phyloP scores from a whole-genome alignment of 2,329 filamentous ascomycete genomes.

The Xylaria sp. region DNA sequence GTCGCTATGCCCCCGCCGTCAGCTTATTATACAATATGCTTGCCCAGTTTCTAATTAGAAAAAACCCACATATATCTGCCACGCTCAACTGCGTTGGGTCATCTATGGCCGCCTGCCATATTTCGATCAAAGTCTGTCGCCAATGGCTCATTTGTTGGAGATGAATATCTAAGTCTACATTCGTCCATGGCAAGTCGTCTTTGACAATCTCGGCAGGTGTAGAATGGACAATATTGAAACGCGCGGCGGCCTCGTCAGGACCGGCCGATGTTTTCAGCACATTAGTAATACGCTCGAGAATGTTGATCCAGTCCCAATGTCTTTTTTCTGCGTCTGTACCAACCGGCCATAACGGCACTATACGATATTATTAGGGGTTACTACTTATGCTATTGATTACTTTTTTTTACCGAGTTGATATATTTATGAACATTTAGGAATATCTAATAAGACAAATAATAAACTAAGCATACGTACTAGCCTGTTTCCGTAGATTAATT shows the following conservation, averaged over 20 bases:
- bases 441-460: not conserved
- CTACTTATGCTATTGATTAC: not conserved
- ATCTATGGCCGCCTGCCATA: not conserved
- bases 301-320: not conserved
- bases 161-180: not conserved
- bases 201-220: not conserved
- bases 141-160: not conserved
- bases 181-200: not conserved
- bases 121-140: not conserved
- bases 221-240: not conserved
- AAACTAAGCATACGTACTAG: not conserved
- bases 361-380: not conserved
- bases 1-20: not conserved
- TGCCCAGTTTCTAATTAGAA: not conserved
- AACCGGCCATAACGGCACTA: not conserved
- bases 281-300: not conserved
- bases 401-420: not conserved
- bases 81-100: not conserved
- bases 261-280: not conserved
- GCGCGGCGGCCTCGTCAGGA: rapidly evolving
- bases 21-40: not conserved
- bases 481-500: not conserved
- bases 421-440: not conserved
- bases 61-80: conserved; percentile 1
- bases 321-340: not conserved